Percentiles rank a stretch among this genome's conserved stretches.
Conservation (phyloP, 1,284 basidiomycete genomes). For the Moniliophthora roreri region DNA sequence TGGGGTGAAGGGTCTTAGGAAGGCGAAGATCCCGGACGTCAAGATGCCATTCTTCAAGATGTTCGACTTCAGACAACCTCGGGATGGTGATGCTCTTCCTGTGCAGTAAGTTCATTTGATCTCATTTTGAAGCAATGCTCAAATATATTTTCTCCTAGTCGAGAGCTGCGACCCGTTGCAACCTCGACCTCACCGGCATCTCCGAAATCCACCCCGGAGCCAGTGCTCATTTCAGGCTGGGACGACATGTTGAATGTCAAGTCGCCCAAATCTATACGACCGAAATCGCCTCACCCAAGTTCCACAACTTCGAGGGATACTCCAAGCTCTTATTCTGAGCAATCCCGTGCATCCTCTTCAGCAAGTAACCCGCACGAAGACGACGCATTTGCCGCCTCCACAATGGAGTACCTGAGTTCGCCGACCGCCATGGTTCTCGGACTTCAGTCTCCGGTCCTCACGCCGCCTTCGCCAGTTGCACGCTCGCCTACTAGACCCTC, state of each 20-base stretch:
- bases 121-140: background rate
- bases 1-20: constrained; percentile 24
- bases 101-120: constrained; percentile 2
- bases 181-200: constrained; percentile 15
- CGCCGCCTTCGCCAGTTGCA: constrained; percentile 20
- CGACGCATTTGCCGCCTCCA: constrained; percentile 45
- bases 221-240: constrained; percentile 47
- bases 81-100: constrained; percentile 4
- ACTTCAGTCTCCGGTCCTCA: constrained; percentile 21
- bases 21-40: background rate
- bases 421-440: constrained; percentile 37
- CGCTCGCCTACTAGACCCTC: background rate
- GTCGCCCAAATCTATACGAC: constrained; percentile 16
- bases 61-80: background rate
- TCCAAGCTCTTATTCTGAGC: constrained; percentile 23
- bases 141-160: background rate
- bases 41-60: too few relatives aligned
- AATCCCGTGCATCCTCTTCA: constrained; percentile 5
- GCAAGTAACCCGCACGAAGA: constrained; percentile 32
- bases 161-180: too few relatives aligned
- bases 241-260: constrained; percentile 47
- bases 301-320: constrained; percentile 22
- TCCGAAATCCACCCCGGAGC: constrained; percentile 5
- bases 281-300: constrained; percentile 19
- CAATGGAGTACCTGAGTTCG: constrained; percentile 43